Conservation (phyloP, 169 alveolate species). For the Babesia gibsoni region DNA sequence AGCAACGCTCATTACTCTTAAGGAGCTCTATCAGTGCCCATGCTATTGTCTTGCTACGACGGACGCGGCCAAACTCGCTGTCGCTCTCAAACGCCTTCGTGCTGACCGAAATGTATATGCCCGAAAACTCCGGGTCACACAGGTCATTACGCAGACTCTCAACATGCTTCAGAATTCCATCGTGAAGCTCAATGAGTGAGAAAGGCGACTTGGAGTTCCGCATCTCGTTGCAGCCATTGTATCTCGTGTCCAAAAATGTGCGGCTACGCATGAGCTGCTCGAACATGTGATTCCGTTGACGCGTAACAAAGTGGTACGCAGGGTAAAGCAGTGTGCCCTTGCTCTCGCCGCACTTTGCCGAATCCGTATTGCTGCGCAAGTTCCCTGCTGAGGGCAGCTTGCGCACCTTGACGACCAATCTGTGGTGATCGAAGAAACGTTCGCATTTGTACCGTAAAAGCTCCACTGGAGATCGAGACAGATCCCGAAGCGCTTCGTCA, state of each 20-base stretch:
- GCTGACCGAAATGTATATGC: conserved; percentile 59
- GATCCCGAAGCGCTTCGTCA: neutral
- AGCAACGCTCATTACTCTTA: conserved; percentile 66
- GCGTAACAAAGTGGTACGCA: conserved; percentile 61
- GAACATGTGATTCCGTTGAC: conserved; percentile 63
- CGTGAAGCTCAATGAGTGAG: conserved; percentile 42
- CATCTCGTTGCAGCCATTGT: conserved; percentile 38
- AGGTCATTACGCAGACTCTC: conserved; percentile 41
- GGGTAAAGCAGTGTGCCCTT: conserved; percentile 40
- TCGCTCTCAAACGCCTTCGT: conserved; percentile 50
- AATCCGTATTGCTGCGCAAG: neutral
- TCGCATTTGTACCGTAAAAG: conserved; percentile 21
- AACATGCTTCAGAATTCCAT: conserved; percentile 33
- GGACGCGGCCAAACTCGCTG: conserved; percentile 64
- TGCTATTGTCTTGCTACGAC: conserved; percentile 62
- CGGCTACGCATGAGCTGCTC: conserved; percentile 66
- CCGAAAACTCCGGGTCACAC: conserved; percentile 67
- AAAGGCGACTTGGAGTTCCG: conserved; percentile 63
- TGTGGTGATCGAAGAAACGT: conserved; percentile 44
- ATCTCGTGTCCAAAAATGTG: conserved; percentile 54
- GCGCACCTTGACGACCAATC: conserved; percentile 51
- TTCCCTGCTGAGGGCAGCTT: conserved; percentile 39
- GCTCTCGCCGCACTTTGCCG: neutral
- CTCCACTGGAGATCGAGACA: neutral
- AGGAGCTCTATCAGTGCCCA: conserved; percentile 70